Base-by-base conservation (phyloP, 2,329 filamentous ascomycete genomes). In the Ramularia endophylla region DNA sequence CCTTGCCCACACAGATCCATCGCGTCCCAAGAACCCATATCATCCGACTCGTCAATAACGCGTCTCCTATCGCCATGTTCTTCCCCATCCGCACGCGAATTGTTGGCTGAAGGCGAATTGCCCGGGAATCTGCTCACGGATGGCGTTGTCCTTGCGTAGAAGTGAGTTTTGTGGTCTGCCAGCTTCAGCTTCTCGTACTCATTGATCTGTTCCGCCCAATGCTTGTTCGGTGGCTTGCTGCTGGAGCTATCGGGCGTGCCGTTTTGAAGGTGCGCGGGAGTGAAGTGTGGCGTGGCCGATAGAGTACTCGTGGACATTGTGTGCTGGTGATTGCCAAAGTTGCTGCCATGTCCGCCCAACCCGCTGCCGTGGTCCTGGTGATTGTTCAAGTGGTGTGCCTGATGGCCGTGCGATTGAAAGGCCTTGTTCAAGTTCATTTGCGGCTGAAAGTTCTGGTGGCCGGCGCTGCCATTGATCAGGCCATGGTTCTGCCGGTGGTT, bases 1-100 rank as follows among this genome's bases (percentile, higher is more conserved):
- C 90, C 90, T 68, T 97, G 92, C n/a, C 92, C 92, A 55, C 89
- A 92, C 62, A 97, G 83, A 65, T 98, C 92, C 55, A 98, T 73
- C 51, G 89, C 88, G 63, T 87, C 80, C 92, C 92, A 97, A 85
- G 50, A 83, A 72, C 61, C 68, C 54, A 67, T 63, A 43, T 66
- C 81, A 80, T 49, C 77, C 73, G 44, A 77, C 72, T 57, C 77
- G 77, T 46, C 85, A 4, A 46, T 43, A 15, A 47, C 49, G n/a
- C 53, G 78, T 41, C 85, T 72, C 55, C 83, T 83, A 55, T 81
- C 70, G 52, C 75, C 74, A 51, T 80, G 75, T 46, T 72, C 68
- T 18, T 74, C 62, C 59, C 70, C 55, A 57, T 74, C 62, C 58
- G 68, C 65, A 62, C 70, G 54, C 61, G 71, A 64, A 56, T 76